phyloP scores from a whole-genome alignment of 1,284 basidiomycete species.

The Tilletia horrida region DNA sequence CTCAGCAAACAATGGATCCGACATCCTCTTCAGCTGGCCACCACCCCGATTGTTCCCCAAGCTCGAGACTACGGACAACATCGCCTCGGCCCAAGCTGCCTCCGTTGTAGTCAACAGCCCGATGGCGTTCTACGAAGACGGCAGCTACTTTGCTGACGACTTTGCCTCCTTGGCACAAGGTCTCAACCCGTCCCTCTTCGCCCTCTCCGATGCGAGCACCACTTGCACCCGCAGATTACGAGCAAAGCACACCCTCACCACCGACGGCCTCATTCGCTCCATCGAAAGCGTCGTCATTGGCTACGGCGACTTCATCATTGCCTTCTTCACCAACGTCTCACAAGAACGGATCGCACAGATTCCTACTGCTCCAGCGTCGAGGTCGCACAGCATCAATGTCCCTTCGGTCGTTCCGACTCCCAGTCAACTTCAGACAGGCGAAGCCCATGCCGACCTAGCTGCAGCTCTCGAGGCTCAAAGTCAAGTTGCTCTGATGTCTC shows the following conservation, averaged over 20 bases:
- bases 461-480: conserved; percentile 6
- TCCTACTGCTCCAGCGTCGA: not conserved
- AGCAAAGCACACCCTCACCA: conserved; percentile 68
- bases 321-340: conserved; percentile 56
- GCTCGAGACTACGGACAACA: not conserved
- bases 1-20: conserved; percentile 59
- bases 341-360: not conserved
- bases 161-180: conserved; percentile 76
- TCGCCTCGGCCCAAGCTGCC: not conserved
- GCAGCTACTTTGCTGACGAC: conserved; percentile 72
- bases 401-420: not conserved
- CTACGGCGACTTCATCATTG: conserved; percentile 68
- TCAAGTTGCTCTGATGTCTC: conserved; percentile 7
- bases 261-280: conserved; percentile 63
- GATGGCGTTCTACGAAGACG: conserved; percentile 53
- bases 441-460: not conserved
- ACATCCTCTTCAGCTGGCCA: conserved; percentile 80
- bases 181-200: conserved; percentile 60
- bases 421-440: not conserved
- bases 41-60: conserved; percentile 56
- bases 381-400: not conserved
- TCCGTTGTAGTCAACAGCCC: conserved; percentile 24
- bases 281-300: conserved; percentile 90
- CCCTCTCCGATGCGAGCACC: conserved; percentile 70
- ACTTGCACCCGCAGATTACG: conserved; percentile 89